Percentiles rank a stretch among this genome's conserved stretches.
phyloP scores from a whole-genome alignment of 257 asterid species.

The Euphrasia confusa region DNA sequence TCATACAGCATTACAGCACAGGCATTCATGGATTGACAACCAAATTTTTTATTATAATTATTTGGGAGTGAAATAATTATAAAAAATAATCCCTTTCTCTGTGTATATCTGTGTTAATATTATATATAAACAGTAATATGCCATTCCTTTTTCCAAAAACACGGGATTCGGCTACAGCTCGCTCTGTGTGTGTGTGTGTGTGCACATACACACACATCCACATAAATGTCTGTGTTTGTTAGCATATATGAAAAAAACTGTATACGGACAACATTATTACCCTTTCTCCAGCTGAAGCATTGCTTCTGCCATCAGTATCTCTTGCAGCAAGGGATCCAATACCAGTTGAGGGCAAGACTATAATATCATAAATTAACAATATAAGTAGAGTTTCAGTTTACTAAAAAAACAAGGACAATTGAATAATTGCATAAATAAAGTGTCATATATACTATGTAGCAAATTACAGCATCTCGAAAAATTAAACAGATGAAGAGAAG shows the following conservation, averaged over 20 bases:
- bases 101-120: too few species aligned
- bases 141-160: too few species aligned
- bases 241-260: not conserved
- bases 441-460: not conserved
- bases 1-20: not conserved
- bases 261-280: constrained; percentile 26
- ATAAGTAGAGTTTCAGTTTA: not conserved
- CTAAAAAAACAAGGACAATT: not conserved
- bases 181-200: too few species aligned
- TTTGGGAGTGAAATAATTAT: too few species aligned
- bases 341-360: constrained; percentile 85
- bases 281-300: constrained; percentile 79
- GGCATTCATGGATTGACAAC: not conserved
- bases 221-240: too few species aligned
- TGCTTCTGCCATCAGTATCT: constrained; percentile 91
- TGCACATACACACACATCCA: too few species aligned
- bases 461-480: constrained; percentile 8
- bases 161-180: too few species aligned
- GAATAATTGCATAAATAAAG: constrained; percentile 17
- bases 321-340: constrained; percentile 88
- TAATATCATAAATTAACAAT: constrained; percentile 23
- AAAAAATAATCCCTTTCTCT: too few species aligned
- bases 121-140: too few species aligned
- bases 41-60: too few species aligned
- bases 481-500: constrained; percentile 7